Conservation (phyloP, 73 alveolate species). For the Vitrella brassicaformis region DNA sequence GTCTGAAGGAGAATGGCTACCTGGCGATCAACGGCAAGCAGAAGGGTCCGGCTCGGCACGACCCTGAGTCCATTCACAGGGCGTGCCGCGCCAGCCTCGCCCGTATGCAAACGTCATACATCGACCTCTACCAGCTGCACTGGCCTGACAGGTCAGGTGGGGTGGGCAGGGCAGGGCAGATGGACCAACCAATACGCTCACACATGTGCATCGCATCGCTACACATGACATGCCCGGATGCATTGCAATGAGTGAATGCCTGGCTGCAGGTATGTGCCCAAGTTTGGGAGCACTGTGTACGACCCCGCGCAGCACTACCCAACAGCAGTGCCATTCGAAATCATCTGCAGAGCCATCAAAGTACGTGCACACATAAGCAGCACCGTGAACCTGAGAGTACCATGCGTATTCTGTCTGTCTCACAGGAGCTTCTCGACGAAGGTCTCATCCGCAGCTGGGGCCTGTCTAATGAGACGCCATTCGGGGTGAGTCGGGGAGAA, state of each 20-base stretch:
- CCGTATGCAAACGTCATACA: conserved; percentile 18
- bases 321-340: background rate
- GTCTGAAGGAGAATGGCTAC: background rate
- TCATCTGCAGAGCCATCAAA: background rate
- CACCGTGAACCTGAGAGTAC: background rate
- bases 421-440: background rate
- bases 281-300: conserved; percentile 19
- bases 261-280: conserved; percentile 9
- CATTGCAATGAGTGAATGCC: background rate
- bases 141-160: conserved; percentile 24
- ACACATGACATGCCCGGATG: background rate
- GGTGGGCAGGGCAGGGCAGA: background rate
- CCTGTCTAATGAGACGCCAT: conserved; percentile 11
- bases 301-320: background rate
- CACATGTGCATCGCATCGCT: too few relatives aligned
- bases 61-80: background rate
- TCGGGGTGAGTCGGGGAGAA: too few relatives aligned
- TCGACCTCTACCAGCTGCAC: conserved; percentile 24
- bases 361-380: background rate
- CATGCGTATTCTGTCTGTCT: background rate
- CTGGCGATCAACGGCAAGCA: background rate
- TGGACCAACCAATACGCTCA: too few relatives aligned
- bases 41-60: background rate
- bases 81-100: background rate
- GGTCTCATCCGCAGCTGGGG: conserved; percentile 5